A percentile compares a stretch with the other conserved stretches of the same genome.
Conservation (phyloP, 164 flowering plant species). For the Aristolochia contorta region DNA sequence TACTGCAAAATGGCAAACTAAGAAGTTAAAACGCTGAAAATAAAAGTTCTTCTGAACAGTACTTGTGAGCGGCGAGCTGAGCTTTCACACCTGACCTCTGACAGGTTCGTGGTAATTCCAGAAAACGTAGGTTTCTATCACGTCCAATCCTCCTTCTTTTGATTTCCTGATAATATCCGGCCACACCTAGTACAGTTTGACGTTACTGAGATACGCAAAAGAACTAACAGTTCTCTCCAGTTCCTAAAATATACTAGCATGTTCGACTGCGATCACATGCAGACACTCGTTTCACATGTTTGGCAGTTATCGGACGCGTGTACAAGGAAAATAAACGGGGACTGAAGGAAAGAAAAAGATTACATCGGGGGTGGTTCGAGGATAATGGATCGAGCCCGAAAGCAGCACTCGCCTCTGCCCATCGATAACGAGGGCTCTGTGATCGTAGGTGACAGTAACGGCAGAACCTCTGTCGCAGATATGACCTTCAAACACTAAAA, state of each 20-base stretch:
- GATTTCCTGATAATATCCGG: slow-evolving; percentile 42
- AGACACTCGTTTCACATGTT: too few relatives aligned
- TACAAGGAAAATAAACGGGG: background rate
- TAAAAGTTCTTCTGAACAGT: too few relatives aligned
- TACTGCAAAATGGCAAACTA: slow-evolving; percentile 21
- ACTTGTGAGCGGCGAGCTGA: background rate
- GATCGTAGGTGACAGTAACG: slow-evolving; percentile 42
- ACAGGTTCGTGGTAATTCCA: slow-evolving; percentile 61
- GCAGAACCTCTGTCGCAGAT: slow-evolving; percentile 11
- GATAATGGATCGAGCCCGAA: slow-evolving; percentile 65
- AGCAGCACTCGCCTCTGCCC: slow-evolving; percentile 47
- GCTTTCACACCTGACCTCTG: slow-evolving; percentile 29
- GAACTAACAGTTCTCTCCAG: too few relatives aligned
- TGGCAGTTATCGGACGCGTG: too few relatives aligned
- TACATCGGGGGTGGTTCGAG: slow-evolving; percentile 56
- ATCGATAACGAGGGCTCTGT: slow-evolving; percentile 48
- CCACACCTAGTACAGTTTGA: slow-evolving; percentile 29
- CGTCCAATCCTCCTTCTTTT: slow-evolving; percentile 58
- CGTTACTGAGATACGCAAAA: too few relatives aligned
- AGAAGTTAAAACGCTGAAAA: too few relatives aligned
- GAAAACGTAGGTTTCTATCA: slow-evolving; percentile 53
- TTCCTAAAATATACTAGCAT: too few relatives aligned
- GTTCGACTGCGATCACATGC: too few relatives aligned
- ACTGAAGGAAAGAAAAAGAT: slow-evolving; percentile 2
- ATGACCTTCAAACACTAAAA: slow-evolving; percentile 10